Percentiles rank a stretch among this genome's conserved stretches.
Evolutionary conservation across 2,329 filamentous ascomycete species (phyloP).

Genomic region (Beauveria asiatica): DNA sequence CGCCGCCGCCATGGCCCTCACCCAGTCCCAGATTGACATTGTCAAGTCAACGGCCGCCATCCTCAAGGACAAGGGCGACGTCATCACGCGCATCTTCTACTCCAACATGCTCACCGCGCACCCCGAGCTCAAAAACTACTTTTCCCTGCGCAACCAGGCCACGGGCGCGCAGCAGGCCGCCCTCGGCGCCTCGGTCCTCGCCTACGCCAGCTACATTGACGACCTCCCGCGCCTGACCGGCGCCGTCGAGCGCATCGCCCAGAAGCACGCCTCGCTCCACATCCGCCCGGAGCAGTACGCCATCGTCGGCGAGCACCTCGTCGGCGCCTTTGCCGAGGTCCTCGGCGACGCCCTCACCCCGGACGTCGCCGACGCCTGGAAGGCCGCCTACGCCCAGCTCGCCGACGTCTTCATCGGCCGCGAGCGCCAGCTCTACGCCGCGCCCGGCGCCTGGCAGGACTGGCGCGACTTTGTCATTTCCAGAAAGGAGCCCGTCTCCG

Average conservation of each 20-base stretch:
- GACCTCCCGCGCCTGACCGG: slow-evolving; percentile 51
- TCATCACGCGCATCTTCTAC: slow-evolving; percentile 69
- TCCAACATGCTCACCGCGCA: slow-evolving; percentile 55
- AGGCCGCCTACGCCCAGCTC: slow-evolving; percentile 60
- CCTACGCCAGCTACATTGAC: slow-evolving; percentile 66
- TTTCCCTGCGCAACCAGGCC: slow-evolving; percentile 61
- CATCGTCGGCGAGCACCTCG: slow-evolving; percentile 59
- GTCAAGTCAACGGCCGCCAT: slow-evolving; percentile 73
- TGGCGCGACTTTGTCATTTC: slow-evolving; percentile 49
- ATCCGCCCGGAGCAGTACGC: slow-evolving; percentile 61
- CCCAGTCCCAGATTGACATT: slow-evolving; percentile 55
- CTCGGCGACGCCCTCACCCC: slow-evolving; percentile 59
- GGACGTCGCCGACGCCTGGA: slow-evolving; percentile 63
- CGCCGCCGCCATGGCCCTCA: slow-evolving; percentile 38
- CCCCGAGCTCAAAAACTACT: slow-evolving; percentile 59
- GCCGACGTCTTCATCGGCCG: slow-evolving; percentile 61
- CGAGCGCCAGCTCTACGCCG: slow-evolving; percentile 54
- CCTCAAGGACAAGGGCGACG: slow-evolving; percentile 56
- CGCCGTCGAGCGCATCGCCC: slow-evolving; percentile 58
- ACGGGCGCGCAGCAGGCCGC: slow-evolving; percentile 62
- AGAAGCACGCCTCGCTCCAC: slow-evolving; percentile 68
- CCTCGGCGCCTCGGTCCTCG: slow-evolving; percentile 59
- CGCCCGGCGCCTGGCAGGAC: slow-evolving; percentile 32
- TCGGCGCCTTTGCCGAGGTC: slow-evolving; percentile 58
- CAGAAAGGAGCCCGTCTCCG: slow-evolving; percentile 52